phyloP scores from a whole-genome alignment of 257 asterid species.

The Ophiorrhiza pumila region DNA sequence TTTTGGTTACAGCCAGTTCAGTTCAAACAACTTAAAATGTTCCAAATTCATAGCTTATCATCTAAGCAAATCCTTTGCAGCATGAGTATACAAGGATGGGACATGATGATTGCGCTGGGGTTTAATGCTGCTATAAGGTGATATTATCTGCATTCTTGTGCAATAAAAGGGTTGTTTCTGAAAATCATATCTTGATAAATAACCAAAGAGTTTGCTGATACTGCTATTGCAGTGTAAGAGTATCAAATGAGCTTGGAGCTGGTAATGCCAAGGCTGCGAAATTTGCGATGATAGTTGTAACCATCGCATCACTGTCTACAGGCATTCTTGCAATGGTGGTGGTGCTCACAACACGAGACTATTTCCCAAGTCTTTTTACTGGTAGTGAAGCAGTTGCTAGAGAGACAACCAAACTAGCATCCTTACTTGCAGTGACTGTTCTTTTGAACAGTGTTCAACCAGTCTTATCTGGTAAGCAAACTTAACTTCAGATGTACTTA shows the following conservation, averaged over 20 bases:
- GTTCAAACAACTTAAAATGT: not conserved
- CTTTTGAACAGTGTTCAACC: slow-evolving; percentile 80
- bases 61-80: slow-evolving; percentile 31
- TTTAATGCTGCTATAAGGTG: slow-evolving; percentile 90
- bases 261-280: slow-evolving; percentile 70
- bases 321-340: slow-evolving; percentile 42
- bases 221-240: slow-evolving; percentile 56
- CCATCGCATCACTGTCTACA: slow-evolving; percentile 50
- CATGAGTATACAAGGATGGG: slow-evolving; percentile 81
- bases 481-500: not conserved
- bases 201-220: not conserved
- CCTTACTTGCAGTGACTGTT: slow-evolving; percentile 56
- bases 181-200: not conserved
- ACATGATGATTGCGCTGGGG: slow-evolving; percentile 72
- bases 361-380: slow-evolving; percentile 65
- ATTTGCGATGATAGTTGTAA: slow-evolving; percentile 67
- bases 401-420: slow-evolving; percentile 57
- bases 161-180: not conserved
- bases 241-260: slow-evolving; percentile 83
- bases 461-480: slow-evolving; percentile 59
- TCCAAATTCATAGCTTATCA: no score
- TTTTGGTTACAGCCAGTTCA: not conserved
- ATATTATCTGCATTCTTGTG: not conserved
- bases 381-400: slow-evolving; percentile 62
- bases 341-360: slow-evolving; percentile 47